Base-by-base conservation (phyloP, 805 yeast genomes). In the Maudiozyma turicensis region DNA sequence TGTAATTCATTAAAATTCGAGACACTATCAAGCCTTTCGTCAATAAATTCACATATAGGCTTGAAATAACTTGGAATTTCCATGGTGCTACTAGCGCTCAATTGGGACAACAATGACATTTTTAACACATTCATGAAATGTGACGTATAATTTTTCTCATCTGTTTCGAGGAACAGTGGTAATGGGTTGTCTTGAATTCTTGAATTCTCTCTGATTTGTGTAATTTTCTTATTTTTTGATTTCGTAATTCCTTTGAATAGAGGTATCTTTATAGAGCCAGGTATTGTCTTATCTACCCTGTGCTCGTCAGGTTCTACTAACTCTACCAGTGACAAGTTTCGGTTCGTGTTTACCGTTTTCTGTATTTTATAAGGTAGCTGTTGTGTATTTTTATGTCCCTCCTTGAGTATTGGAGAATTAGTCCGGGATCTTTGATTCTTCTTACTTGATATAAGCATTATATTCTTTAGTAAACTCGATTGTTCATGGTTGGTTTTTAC, bases 401-500 rank as follows among this genome's bases (percentile, higher is more conserved):
- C 26, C 26, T 20, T 20, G 26, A 20, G 26, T 20, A 20, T 20
- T 20, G 26, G 4, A 20, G 26, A 20, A 20, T 20, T 20, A 20
- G 26, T 20, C 26, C 26, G 26, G 26, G 26, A 20, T 20, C 26
- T 20, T 20, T 20, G 26, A 20, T 20, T 28, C 30, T 28, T 28
- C 4, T 11, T 40, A 20, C 43, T 51, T 13, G 51, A 55, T 40
- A 55, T 50, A 14, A 57, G 44, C 38, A 50, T 48, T 3, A 56
- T 48, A 14, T 49, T 55, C 37, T 51, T 52, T n/a, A 54, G 10
- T 40, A 6, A 13, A 11, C 11, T 30, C 11, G 49, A 6, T 40
- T 59, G 63, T 28, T 52, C 55, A 44, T 56, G 55, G 40, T 62
- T 63, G n/a, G 49, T 43, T 33, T 52, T 55, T 13, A 53, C 52